Percentiles rank a stretch among this genome's conserved stretches.
Evolutionary conservation across 805 yeast genomes (phyloP).

Genomic region (Metschnikowia gruessii): DNA sequence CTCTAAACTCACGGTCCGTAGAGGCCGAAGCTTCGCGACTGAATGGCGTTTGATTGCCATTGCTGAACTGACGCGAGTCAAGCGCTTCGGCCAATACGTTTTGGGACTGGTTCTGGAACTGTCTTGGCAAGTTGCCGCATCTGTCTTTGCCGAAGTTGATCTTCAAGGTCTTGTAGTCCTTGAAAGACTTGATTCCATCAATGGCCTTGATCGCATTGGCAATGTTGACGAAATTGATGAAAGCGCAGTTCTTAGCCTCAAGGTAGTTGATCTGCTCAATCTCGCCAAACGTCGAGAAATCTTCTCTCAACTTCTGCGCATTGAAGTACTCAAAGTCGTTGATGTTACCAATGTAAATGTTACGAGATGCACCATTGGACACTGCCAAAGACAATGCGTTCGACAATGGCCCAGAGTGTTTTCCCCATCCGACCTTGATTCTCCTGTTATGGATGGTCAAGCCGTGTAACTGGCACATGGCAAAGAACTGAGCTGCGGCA

Average conservation of each 20-base stretch:
- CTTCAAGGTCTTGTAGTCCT: conserved; percentile 61
- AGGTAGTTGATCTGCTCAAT: conserved; percentile 92
- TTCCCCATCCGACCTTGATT: conserved; percentile 96
- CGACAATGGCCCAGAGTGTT: conserved; percentile 89
- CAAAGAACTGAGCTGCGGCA: conserved; percentile 96
- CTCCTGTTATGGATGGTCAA: conserved; percentile 80
- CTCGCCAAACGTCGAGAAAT: conserved; percentile 83
- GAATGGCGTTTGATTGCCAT: conserved; percentile 3
- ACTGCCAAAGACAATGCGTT: conserved; percentile 87
- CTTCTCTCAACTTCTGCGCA: conserved; percentile 60
- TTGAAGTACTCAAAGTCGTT: conserved; percentile 48
- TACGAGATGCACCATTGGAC: conserved; percentile 90
- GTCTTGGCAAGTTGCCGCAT: conserved; percentile 92
- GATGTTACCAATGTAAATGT: conserved; percentile 80
- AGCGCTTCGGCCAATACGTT: conserved; percentile 6
- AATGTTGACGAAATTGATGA: conserved; percentile 87
- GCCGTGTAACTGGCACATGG: conserved; percentile 89
- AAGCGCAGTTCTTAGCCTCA: conserved; percentile 82
- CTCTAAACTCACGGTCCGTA: conserved; percentile 12
- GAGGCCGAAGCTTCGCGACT: conserved; percentile 10
- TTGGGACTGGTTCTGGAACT: conserved; percentile 42
- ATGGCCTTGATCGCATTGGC: conserved; percentile 87
- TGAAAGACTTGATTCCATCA: conserved; percentile 79
- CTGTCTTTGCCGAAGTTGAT: conserved; percentile 54
- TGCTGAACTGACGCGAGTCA: conserved; percentile 2